A percentile compares a stretch with the other conserved stretches of the same genome.
phyloP scores from a whole-genome alignment of 1,284 basidiomycete species.

The Waitea zeae region DNA sequence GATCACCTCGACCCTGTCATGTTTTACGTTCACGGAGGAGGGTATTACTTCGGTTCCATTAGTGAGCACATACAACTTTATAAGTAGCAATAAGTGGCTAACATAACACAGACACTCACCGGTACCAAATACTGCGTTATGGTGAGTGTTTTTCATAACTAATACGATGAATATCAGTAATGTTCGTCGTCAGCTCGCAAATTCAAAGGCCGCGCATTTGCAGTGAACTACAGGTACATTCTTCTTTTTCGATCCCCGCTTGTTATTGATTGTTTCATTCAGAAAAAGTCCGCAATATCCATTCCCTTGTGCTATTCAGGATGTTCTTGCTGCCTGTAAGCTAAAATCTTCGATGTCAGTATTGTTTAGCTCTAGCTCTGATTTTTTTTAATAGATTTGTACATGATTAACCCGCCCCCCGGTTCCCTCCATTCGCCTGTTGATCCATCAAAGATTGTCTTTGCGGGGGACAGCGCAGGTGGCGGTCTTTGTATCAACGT shows the following conservation, averaged over 20 bases:
- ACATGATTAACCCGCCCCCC: slow-evolving; percentile 62
- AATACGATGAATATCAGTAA: not conserved
- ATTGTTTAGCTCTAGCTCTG: not conserved
- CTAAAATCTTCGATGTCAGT: slow-evolving; percentile 2
- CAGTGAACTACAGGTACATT: slow-evolving; percentile 35
- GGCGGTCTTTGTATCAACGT: slow-evolving; percentile 54
- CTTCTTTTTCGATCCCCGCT: not conserved
- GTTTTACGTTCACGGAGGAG: slow-evolving; percentile 63
- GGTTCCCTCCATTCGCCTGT: slow-evolving; percentile 52
- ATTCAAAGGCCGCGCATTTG: slow-evolving; percentile 52
- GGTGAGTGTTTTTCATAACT: slow-evolving; percentile 17
- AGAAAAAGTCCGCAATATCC: slow-evolving; percentile 75
- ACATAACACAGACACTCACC: slow-evolving; percentile 39
- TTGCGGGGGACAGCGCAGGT: slow-evolving; percentile 79
- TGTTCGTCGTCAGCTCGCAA: slow-evolving; percentile 34
- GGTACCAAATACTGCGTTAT: slow-evolving; percentile 47
- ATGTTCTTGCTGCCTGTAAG: slow-evolving; percentile 60
- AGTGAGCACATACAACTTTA: too few species aligned
- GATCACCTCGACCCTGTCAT: slow-evolving; percentile 37
- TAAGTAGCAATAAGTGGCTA: slow-evolving; percentile 3
- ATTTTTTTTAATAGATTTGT: slow-evolving; percentile 41
- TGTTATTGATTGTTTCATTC: slow-evolving; percentile 12
- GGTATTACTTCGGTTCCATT: slow-evolving; percentile 51
- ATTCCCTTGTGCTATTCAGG: slow-evolving; percentile 75
- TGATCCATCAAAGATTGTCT: slow-evolving; percentile 54